Evolutionary conservation across 441 rosid genomes (phyloP), one percentile per base, ranked within the genome.

Genomic region (Rhodomyrtus psidioides): DNA sequence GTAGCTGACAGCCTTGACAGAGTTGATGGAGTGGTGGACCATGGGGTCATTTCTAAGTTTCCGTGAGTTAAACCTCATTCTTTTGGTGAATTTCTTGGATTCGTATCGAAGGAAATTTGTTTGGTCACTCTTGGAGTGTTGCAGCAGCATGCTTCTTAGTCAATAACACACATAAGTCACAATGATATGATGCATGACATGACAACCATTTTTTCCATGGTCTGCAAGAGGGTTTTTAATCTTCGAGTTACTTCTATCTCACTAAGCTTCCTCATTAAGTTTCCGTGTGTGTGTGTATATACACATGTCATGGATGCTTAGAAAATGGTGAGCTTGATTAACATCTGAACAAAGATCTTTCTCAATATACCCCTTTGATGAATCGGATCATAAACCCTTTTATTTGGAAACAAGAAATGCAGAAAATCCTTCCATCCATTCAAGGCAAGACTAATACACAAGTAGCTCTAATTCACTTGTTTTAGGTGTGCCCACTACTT

Each of bases 21-120:
- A 26, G 84, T 96, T 58, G 88, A 91, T n/a, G 97, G 98, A n/a
- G 95, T 94, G 24, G 94, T 93, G 85, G 95, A 94, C 82, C 95
- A 96, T 85, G 97, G 98, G 89, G 90, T 96, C 21, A 49, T 96
- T 83, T 92, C 89, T 86, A 96, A 95, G 92, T 88, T 82, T 86
- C 91, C 92, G 96, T 95, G 84, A 93, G 98, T 89, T 87, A 55
- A 21, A 84, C 51, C 34, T 74, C 39, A 58, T 14, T 76, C 44
- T 46, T 81, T 26, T 81, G 60, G 57, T 54, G 58, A 55, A 55
- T 42, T 23, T 60, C 28, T 46, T 34, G 55, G 82, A 16, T 21
- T 28, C 1, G 23, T 28, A 28, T 84, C 5, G 83, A 53, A 75
- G 28, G 21, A 30, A 42, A 49, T 39, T 75, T 58, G 58, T 46